These are phyloP conservation scores for Dioscorea cayenensis DNA, from an alignment of 116 monocot species.

Conservation along the genomic window DNA sequence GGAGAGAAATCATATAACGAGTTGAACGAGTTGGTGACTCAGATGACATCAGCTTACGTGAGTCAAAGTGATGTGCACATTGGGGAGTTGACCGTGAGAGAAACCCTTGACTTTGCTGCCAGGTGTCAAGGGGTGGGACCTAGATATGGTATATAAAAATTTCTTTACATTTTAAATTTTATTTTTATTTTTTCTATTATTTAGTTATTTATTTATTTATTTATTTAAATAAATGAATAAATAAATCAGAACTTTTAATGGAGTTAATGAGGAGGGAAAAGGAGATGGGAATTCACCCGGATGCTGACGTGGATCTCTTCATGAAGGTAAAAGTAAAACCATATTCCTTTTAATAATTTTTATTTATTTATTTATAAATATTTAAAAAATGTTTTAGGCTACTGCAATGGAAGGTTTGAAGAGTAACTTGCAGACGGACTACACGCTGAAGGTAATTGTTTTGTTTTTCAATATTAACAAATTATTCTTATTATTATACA, in stretches of 20 bases:
- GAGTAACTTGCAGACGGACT: conserved; percentile 57
- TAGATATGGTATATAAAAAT: conserved; percentile 46
- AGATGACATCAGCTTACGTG: conserved; percentile 83
- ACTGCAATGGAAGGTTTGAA: conserved; percentile 62
- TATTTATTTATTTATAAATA: not conserved
- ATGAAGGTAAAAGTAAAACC: conserved; percentile 64
- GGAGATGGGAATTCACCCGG: conserved; percentile 52
- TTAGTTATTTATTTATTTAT: no score
- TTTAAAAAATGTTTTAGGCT: conserved; percentile 35
- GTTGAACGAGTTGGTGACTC: conserved; percentile 68
- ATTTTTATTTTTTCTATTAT: not conserved
- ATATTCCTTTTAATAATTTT: not conserved
- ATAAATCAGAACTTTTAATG: conserved; percentile 47
- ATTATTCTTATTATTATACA: not conserved
- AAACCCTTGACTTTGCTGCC: conserved; percentile 82
- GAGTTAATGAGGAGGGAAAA: conserved; percentile 80
- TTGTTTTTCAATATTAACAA: not conserved
- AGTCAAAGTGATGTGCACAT: conserved; percentile 85
- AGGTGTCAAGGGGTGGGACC: conserved; percentile 82
- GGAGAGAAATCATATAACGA: conserved; percentile 76
- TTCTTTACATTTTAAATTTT: not conserved
- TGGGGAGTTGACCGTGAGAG: conserved; percentile 89
- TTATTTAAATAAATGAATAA: not conserved
- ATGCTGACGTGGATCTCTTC: conserved; percentile 78
- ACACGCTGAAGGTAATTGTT: conserved; percentile 39